Evolutionary conservation across 2,329 filamentous ascomycete genomes (phyloP), one percentile per base, ranked within the genome.

Genomic region (Pseudomassariella vexata): DNA sequence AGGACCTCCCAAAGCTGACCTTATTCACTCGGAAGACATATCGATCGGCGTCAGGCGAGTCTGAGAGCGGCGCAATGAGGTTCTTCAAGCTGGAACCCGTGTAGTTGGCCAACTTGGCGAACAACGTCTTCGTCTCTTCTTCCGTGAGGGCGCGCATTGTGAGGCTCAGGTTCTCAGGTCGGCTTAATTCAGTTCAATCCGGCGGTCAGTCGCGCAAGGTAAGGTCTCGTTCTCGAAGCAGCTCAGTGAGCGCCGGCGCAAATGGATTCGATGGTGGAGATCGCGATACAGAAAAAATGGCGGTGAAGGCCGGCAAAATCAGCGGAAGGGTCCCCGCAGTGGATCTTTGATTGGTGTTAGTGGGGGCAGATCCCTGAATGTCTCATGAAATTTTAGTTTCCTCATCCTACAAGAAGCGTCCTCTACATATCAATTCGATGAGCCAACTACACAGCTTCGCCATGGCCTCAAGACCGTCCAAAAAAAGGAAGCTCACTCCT

Each of bases 51-150:
- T 79, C 74, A 49, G 73, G 70, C 24, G 73, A 76, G 61, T 80
- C 70, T 51, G 82, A 74, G 39, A 84, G 66, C 8, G 83, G 82
- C 28, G 81, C 77, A 48, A 90, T 87, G 46, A 95, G 76, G 60
- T 87, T 80, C 60, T 88, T 90, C 47, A 95, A 74, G 12, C 85
- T 89, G 49, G 76, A 77, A 46, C 89, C 88, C 16, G 85, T 92
- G 68, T 96, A 98, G 60, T 88, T 85, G 37, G 92, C 92, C 24
- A 98, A 78, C 68, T 96, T 95, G 48, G 82, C 76, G 62, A 95
- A 94, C 49, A 95, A 78, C 2, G 83, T 85, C 57, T 85, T 78
- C 37, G 81, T 85, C 24, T 38, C 36, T 27, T 38, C 30, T 19
- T 41, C 38, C 6, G 38, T 41, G 11, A 41, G 33, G 52, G 44